These are phyloP conservation scores for Starmera caribaea DNA, from an alignment of 805 yeast species.

Conservation along the genomic window DNA sequence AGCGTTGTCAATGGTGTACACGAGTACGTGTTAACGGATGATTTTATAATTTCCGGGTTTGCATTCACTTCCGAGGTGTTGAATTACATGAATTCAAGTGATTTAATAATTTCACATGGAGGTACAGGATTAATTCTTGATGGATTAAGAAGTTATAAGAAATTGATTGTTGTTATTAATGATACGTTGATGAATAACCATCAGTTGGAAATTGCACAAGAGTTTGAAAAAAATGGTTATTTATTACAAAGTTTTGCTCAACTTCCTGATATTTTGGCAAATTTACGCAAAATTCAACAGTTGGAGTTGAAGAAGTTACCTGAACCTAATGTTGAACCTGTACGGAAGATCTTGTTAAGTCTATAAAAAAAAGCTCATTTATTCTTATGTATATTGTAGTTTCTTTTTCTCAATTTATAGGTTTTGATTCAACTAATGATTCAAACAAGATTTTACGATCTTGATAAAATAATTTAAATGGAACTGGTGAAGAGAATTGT, in stretches of 20 bases:
- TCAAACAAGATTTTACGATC: constrained; percentile 11
- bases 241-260: constrained; percentile 15
- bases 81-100: constrained; percentile 33
- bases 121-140: constrained; percentile 90
- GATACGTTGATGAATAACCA: constrained; percentile 76
- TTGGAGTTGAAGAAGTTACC: constrained; percentile 12
- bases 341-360: constrained; percentile 12
- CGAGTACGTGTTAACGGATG: neutral
- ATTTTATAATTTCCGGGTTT: constrained; percentile 33
- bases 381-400: neutral
- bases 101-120: constrained; percentile 78
- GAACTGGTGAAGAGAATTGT: neutral
- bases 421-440: constrained; percentile 1
- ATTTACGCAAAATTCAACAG: constrained; percentile 7
- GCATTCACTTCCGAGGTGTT: constrained; percentile 33
- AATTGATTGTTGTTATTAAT: constrained; percentile 64
- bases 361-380: neutral
- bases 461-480: constrained; percentile 6
- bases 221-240: constrained; percentile 28
- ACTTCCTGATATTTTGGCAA: constrained; percentile 8
- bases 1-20: neutral
- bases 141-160: constrained; percentile 44
- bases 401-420: neutral
- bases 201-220: constrained; percentile 67
- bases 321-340: constrained; percentile 11